Base-by-base conservation (phyloP, 768 basidiomycete genomes). In the Termitomyces sp. region DNA sequence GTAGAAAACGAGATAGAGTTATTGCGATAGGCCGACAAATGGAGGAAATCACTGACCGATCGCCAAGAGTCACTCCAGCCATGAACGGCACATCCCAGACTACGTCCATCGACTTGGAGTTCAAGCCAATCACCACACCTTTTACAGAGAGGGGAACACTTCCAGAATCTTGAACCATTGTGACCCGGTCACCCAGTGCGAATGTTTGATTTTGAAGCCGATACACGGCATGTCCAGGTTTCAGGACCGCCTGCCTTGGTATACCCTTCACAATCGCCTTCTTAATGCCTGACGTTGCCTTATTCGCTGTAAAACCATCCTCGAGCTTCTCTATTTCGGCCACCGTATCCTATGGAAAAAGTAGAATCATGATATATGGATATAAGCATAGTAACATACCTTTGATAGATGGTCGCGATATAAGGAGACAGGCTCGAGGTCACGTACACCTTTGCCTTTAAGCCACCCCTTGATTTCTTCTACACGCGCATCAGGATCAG, bases 41-140 rank as follows among this genome's bases (percentile, higher is more conserved):
- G 45, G 36, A 29, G 20, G 31, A 57, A 34, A 22, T 34, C 22
- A 66, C 68, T 22, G 64, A 93, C 90, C 94, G 79, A 65, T 91
- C 92, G 4, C 86, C 85, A 12, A 98, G 75, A 0, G 91, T 97
- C 2, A 82, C 80, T 7, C 97, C 97, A 22, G 93, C 86, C 84
- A 99, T 92, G 73, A 99, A 98, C 1, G 93, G 81, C 24, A 89
- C 87, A 69, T 99, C 97, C 92, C 97, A 98, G 0, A 96, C 82
- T 24, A 98, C 89, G 69, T 98, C 97, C 82, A 98, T 89, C 4
- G 88, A 84, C 67, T 88, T 90, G 2, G 87, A 73, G 64, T 87
- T 92, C 65, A 99, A 72, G 15, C 95, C 92, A 53, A 98, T 83
- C 26, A 98, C 94, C 16, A 96, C 92, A 22, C 97, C 97, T 72